Conservation (phyloP, 441 rosid species). For the Mallotus repandus region DNA sequence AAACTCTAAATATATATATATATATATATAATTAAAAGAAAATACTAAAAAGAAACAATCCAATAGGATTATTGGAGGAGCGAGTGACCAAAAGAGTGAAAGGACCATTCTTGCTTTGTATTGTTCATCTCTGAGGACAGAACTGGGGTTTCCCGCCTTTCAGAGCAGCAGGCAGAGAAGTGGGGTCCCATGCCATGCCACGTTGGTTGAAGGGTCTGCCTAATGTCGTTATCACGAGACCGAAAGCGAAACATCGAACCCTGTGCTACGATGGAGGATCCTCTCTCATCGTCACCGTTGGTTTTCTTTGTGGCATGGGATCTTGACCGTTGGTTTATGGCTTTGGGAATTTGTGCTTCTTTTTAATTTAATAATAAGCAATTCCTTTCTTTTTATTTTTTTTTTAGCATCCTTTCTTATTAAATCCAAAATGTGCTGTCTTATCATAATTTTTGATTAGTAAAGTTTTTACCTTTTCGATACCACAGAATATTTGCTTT, state of each 20-base stretch:
- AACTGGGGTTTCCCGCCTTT: constrained; percentile 46
- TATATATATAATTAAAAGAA: too few relatives aligned
- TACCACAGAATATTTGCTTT: constrained; percentile 38
- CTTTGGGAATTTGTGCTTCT: constrained; percentile 1
- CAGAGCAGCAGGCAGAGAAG: constrained; percentile 18
- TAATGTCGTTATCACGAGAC: constrained; percentile 56
- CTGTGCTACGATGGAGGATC: constrained; percentile 29
- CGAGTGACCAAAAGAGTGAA: not conserved
- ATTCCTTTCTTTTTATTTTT: too few relatives aligned
- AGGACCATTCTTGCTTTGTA: constrained; percentile 6
- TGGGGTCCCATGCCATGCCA: constrained; percentile 44
- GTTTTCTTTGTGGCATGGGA: not conserved
- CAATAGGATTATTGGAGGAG: not conserved
- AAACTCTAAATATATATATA: too few relatives aligned
- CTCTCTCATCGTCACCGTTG: constrained; percentile 32
- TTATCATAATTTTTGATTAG: constrained; percentile 37
- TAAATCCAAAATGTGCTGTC: constrained; percentile 23
- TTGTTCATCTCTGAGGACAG: constrained; percentile 18
- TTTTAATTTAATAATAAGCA: not conserved
- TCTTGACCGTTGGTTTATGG: constrained; percentile 37
- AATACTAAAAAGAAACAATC: too few relatives aligned
- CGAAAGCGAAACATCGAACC: constrained; percentile 61
- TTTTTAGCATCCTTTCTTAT: too few relatives aligned
- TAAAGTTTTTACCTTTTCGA: constrained; percentile 33
- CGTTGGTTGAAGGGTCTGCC: constrained; percentile 28